phyloP scores from a whole-genome alignment of 78 protist genomes.

The Dictyostelium purpureum region DNA sequence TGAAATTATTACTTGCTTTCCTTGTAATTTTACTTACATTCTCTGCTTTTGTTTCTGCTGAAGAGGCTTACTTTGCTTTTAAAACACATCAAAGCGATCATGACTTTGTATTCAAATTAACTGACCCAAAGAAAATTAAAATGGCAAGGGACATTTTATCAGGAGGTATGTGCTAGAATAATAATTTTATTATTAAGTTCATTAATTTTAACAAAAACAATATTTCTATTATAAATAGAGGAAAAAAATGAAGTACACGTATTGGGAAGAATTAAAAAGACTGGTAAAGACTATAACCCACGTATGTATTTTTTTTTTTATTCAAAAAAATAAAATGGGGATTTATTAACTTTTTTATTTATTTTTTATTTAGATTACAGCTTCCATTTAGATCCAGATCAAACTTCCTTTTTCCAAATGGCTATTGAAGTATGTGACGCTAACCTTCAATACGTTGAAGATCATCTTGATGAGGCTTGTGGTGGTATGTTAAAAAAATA shows the following conservation, averaged over 20 bases:
- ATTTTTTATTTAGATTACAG: too few species aligned
- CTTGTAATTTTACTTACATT: not conserved
- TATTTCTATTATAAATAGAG: not conserved
- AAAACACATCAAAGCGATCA: not conserved
- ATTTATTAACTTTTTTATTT: too few species aligned
- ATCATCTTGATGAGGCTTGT: not conserved
- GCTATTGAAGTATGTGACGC: conserved; percentile 33
- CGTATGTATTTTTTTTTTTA: too few species aligned
- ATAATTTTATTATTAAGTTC: too few species aligned
- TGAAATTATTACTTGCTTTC: not conserved
- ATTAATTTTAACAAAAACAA: too few species aligned
- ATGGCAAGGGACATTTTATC: not conserved
- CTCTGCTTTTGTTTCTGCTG: not conserved
- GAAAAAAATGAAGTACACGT: not conserved
- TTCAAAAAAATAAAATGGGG: too few species aligned
- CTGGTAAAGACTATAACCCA: not conserved
- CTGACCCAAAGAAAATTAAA: conserved; percentile 4
- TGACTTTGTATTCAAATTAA: conserved; percentile 11
- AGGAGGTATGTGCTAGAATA: too few species aligned
- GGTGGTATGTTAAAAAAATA: too few species aligned
- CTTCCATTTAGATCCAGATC: too few species aligned
- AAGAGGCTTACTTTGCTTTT: conserved; percentile 19
- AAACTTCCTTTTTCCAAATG: not conserved
- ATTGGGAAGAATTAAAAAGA: not conserved
- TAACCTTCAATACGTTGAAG: not conserved